Evolutionary conservation across 306 rosid genomes (phyloP), one percentile per base, ranked within the genome.

Genomic region (Chamaecrista fasciculata): DNA sequence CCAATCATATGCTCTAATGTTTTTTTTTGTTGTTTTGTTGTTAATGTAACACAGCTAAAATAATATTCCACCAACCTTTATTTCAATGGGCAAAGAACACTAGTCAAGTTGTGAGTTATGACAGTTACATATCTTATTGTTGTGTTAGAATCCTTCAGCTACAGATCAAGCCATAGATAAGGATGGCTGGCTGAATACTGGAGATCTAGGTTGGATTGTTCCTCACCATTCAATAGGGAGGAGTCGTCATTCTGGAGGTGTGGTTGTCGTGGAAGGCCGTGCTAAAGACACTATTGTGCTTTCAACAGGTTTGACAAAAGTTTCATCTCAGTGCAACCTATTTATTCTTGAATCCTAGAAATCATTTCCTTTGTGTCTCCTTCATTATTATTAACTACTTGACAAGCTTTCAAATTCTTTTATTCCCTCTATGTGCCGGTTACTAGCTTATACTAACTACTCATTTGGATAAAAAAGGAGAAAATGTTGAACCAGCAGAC

Each of bases 221-320:
- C 92, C 97, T 53, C 78, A 47, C 58, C 96, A 93, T 80, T 83
- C 96, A 56, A 36, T 37, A 39, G 97, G 98, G 40, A 82, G 97
- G 49, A 79, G 95, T 69, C 87, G 83, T 62, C 78, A 14, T 66
- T 86, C 90, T 71, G 90, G 91, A 23, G 96, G 91, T 71, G 81
- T 83, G 31, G 43, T 90, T 78, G 94, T 93, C 39, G 84, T 93
- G 65, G 97, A 93, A 33, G 98, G 98, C 52, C 97, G 97, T 44
- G 96, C 89, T 20, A 93, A 93, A 80, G 98, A 93, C 72, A 93
- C 98, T 2, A 93, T 93, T 73, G 98, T 93, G 53, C 98, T 93
- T 67, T 90, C 82, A 68, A 82, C 97, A 71, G 98, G 98, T 93
- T 81, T 67, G 48, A 56, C 29, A 34, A 19, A 62, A 44, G 33